Percentiles rank a stretch among this genome's conserved stretches.
Evolutionary conservation across 768 basidiomycete species (phyloP).

Genomic region (Clavulina sp.): DNA sequence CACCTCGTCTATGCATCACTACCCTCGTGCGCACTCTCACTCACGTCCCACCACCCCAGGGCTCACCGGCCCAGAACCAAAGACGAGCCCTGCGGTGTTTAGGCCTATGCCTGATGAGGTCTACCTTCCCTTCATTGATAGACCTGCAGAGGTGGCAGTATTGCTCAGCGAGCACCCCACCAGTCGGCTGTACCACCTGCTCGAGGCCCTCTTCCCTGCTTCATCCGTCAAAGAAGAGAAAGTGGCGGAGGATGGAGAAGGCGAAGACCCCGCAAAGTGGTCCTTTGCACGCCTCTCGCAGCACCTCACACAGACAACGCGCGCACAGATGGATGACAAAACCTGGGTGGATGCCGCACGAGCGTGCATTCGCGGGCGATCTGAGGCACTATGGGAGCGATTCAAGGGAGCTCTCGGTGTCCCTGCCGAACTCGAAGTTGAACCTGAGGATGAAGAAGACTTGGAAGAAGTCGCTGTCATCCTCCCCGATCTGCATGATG

Average conservation of each 20-base stretch:
- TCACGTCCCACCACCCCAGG: not conserved
- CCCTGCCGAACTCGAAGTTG: slow-evolving; percentile 50
- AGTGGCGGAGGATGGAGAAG: not conserved
- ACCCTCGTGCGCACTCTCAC: too few species aligned
- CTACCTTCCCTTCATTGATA: slow-evolving; percentile 74
- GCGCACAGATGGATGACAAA: slow-evolving; percentile 46
- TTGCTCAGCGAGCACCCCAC: slow-evolving; percentile 51
- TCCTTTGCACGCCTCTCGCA: slow-evolving; percentile 46
- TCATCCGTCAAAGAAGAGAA: slow-evolving; percentile 18
- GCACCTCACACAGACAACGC: slow-evolving; percentile 49
- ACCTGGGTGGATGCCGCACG: slow-evolving; percentile 58
- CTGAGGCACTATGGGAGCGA: slow-evolving; percentile 83
- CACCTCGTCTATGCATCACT: too few species aligned
- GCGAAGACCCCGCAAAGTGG: slow-evolving; percentile 48
- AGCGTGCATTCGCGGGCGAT: slow-evolving; percentile 56
- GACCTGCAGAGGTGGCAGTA: slow-evolving; percentile 52
- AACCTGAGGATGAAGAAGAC: slow-evolving; percentile 33
- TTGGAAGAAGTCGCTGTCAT: slow-evolving; percentile 15
- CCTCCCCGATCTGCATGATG: not conserved
- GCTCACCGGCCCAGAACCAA: not conserved
- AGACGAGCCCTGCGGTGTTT: slow-evolving; percentile 36
- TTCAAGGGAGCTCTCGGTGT: slow-evolving; percentile 77
- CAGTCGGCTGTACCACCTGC: slow-evolving; percentile 50
- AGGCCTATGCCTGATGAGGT: slow-evolving; percentile 60
- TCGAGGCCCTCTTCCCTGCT: slow-evolving; percentile 42